These are phyloP conservation scores for Pseudogymnoascus destructans DNA, from an alignment of 2,329 filamentous ascomycete species.

Conservation along the genomic window DNA sequence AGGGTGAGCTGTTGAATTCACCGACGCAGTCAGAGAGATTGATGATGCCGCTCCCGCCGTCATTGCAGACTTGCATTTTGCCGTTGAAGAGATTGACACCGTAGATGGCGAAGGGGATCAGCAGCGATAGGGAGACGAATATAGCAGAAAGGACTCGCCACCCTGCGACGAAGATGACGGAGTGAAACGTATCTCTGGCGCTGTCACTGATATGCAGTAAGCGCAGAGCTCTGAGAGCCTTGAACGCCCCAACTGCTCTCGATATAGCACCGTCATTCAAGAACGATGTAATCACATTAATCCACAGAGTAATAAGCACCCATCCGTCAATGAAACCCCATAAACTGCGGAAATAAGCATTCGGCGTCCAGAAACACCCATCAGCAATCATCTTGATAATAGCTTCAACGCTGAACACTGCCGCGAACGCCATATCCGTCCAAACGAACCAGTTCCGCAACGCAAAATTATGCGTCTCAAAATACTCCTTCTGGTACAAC, in stretches of 20 bases:
- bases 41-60: constrained; percentile 41
- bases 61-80: constrained; percentile 68
- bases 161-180: constrained; percentile 82
- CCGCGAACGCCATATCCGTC: constrained; percentile 79
- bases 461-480: constrained; percentile 44
- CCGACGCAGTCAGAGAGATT: constrained; percentile 65
- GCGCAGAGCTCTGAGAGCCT: constrained; percentile 81
- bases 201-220: constrained; percentile 93
- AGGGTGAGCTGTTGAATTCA: constrained; percentile 67
- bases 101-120: constrained; percentile 95
- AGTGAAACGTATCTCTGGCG: constrained; percentile 90
- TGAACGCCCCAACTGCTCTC: constrained; percentile 88
- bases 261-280: constrained; percentile 74
- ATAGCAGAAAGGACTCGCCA: constrained; percentile 78
- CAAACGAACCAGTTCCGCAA: constrained; percentile 85
- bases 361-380: constrained; percentile 91
- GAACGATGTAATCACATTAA: constrained; percentile 78
- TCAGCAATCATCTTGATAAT: constrained; percentile 89
- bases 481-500: constrained; percentile 83
- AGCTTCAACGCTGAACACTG: constrained; percentile 76
- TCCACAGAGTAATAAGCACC: constrained; percentile 86
- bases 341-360: constrained; percentile 89
- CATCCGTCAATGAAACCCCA: constrained; percentile 95
- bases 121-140: constrained; percentile 82
- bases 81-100: constrained; percentile 88